Evolutionary conservation across 1,284 basidiomycete species (phyloP), one percentile per base, ranked within the genome.

Genomic region (Cutaneotrichosporon daszewskae): DNA sequence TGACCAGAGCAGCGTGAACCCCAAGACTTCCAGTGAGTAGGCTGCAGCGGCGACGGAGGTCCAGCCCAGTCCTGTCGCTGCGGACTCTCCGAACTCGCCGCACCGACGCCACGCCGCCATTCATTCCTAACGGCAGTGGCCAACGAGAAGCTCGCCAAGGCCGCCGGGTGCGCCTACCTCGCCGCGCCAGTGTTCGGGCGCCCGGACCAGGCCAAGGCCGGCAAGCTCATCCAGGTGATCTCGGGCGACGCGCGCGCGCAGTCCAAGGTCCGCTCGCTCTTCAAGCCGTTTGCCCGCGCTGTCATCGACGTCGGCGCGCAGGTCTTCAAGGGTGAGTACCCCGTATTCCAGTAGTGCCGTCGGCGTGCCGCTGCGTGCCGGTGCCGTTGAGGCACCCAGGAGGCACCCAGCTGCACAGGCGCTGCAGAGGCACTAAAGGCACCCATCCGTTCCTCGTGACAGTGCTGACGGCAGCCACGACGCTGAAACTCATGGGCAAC

Each of bases 401-500:
- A 19, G 16, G 13, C 17, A 12, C 8, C n/a, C 3, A 33, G 16
- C 17, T 18, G 4, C 4, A 28, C 26, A 11, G 3, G 26, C 12
- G 26, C 26, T 28, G 26, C n/a, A n/a, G n/a, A n/a, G n/a, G n/a
- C n/a, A n/a, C n/a, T n/a, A n/a, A n/a, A n/a, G n/a, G n/a, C n/a
- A n/a, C n/a, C n/a, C n/a, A 31, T 31, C 13, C 28, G 9, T 9
- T n/a, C 9, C 14, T 31, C 28, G 16, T 14, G 13, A 7, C 7
- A 14, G 25, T 20, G 34, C 47, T 49, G 17, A 50, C 43, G 13
- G 11, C 47, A 63, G 66, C 55, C 19, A 54, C 59, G 7, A 47
- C 59, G 12, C 41, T 67, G 41, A 67, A 67, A 53, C 53, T 64
- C 13, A 55, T 65, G 44, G 66, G 64, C 18, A 69, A 69, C 43